These are phyloP conservation scores for Acanthamoeba culbertsoni DNA, from an alignment of 208 protist species.

Conservation along the genomic window DNA sequence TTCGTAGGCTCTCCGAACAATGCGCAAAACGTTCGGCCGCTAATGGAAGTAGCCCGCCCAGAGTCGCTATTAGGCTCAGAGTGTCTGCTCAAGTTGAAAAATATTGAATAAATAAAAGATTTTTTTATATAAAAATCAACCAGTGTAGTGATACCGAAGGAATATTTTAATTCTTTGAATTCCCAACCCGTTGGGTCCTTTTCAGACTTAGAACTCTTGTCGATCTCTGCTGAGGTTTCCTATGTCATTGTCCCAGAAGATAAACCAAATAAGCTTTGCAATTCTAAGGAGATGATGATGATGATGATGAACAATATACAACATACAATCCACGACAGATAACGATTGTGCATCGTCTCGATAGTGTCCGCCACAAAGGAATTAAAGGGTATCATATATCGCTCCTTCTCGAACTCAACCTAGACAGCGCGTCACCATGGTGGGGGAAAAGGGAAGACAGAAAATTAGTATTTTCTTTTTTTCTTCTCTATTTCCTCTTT, in stretches of 20 bases:
- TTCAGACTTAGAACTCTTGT: no score
- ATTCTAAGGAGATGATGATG: not conserved
- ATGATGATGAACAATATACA: not conserved
- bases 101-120: no score
- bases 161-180: no score
- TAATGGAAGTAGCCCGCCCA: not conserved
- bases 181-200: no score
- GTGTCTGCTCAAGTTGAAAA: no score
- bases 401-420: not conserved
- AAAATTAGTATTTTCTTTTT: no score
- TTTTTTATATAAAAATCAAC: no score
- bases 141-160: no score
- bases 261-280: not conserved
- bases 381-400: constrained; percentile 6
- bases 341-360: not conserved
- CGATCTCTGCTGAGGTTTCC: not conserved
- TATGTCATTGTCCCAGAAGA: not conserved
- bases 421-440: not conserved
- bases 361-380: not conserved
- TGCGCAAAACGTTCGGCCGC: not conserved
- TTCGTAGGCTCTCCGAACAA: not conserved
- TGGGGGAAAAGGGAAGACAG: not conserved
- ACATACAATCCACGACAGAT: constrained; percentile 5
- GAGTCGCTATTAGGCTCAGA: not conserved
- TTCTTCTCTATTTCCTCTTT: no score